These are phyloP conservation scores for Russula olivacea DNA, from an alignment of 768 basidiomycete species.

Conservation along the genomic window DNA sequence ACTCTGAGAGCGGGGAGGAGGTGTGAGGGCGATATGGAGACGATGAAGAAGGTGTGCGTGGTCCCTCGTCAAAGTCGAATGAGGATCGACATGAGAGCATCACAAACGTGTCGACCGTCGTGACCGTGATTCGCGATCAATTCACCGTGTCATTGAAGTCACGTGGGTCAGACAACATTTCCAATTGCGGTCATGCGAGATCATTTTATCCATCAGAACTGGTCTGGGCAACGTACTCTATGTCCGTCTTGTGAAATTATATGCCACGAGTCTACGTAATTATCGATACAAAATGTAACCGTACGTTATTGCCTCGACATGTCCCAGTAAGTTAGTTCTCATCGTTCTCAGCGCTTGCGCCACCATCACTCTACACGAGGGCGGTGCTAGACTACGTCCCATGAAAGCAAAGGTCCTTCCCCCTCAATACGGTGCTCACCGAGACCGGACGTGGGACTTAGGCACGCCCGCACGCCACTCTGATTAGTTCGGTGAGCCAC, in stretches of 20 bases:
- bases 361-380: not conserved
- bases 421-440: not conserved
- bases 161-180: no score
- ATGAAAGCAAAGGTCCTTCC: not conserved
- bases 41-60: conserved; percentile 20
- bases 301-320: not conserved
- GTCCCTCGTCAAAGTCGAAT: not conserved
- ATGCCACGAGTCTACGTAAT: no score
- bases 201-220: no score
- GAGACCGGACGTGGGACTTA: not conserved
- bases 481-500: not conserved
- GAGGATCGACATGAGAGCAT: not conserved
- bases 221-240: no score
- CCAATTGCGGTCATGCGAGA: no score
- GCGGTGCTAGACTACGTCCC: not conserved
- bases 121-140: not conserved
- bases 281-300: not conserved
- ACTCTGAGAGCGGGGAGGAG: conserved; percentile 21
- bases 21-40: conserved; percentile 17
- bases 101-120: no score
- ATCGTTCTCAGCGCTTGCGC: not conserved
- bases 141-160: no score
- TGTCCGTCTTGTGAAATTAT: no score
- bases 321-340: no score
- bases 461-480: not conserved